Evolutionary conservation across 345 rosid genomes (phyloP).

Genomic region (Moringa oleifera): DNA sequence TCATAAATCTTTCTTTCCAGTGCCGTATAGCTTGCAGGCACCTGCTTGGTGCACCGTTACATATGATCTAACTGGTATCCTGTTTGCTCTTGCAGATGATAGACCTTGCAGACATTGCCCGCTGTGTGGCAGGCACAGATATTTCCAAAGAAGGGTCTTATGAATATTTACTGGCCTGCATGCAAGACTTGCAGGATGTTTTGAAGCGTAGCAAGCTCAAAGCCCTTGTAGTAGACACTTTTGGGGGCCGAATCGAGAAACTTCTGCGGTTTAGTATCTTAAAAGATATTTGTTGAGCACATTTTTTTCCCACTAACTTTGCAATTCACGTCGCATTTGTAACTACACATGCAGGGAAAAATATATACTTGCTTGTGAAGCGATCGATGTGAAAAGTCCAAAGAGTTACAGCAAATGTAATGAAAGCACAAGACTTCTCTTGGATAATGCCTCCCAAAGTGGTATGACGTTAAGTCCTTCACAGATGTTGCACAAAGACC

Average conservation of each 20-base stretch:
- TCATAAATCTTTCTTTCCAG: conserved; percentile 1
- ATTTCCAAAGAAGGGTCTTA: conserved; percentile 49
- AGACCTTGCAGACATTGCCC: conserved; percentile 80
- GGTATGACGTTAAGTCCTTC: conserved; percentile 41
- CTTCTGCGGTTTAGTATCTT: conserved; percentile 44
- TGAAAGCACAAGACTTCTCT: conserved; percentile 31
- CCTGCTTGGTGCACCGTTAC: neutral
- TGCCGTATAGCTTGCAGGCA: neutral
- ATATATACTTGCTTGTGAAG: conserved; percentile 60
- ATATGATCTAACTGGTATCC: neutral
- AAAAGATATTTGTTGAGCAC: conserved; percentile 12
- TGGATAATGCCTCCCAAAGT: conserved; percentile 47
- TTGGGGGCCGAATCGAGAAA: conserved; percentile 71
- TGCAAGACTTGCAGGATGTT: conserved; percentile 76
- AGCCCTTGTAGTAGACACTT: conserved; percentile 79
- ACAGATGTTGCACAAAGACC: conserved; percentile 46
- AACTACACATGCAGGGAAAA: conserved; percentile 54
- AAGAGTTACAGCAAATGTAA: conserved; percentile 27
- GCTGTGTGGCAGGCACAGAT: conserved; percentile 68
- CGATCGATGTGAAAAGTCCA: conserved; percentile 35
- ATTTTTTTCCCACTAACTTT: conserved; percentile 3
- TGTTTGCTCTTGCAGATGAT: conserved; percentile 45
- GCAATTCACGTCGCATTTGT: conserved; percentile 1
- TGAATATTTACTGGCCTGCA: conserved; percentile 64
- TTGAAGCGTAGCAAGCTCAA: conserved; percentile 60